These are phyloP conservation scores for Pythium biforme DNA, from an alignment of 352 stramenopile species.

Conservation along the genomic window DNA sequence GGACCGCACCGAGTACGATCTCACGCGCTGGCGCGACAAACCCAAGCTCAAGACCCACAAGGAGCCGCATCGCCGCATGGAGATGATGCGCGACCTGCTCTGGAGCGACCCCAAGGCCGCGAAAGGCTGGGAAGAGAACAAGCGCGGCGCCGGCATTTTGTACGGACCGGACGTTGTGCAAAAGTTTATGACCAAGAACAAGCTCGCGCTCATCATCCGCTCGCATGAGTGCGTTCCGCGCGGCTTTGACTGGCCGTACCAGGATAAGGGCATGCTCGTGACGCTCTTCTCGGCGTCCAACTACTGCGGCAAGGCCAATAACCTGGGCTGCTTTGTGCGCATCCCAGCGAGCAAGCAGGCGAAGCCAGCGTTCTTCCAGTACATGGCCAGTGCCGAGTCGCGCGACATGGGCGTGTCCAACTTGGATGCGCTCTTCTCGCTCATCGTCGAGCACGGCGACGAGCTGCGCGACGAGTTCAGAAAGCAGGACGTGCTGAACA, in stretches of 20 bases:
- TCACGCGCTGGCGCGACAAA: conserved; percentile 70
- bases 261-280: conserved; percentile 82
- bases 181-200: conserved; percentile 88
- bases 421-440: conserved; percentile 79
- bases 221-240: conserved; percentile 83
- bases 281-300: conserved; percentile 88
- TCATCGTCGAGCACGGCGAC: conserved; percentile 75
- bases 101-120: conserved; percentile 76
- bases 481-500: conserved; percentile 42
- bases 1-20: conserved; percentile 66
- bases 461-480: conserved; percentile 67
- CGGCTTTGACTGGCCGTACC: conserved; percentile 80
- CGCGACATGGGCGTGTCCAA: conserved; percentile 82
- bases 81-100: conserved; percentile 75
- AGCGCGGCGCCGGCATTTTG: conserved; percentile 71
- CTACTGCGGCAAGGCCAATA: conserved; percentile 85
- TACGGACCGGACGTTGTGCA: conserved; percentile 79
- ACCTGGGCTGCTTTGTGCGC: conserved; percentile 84
- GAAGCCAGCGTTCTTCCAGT: conserved; percentile 87
- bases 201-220: conserved; percentile 74
- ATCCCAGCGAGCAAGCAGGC: conserved; percentile 60
- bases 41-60: conserved; percentile 47
- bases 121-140: conserved; percentile 79
- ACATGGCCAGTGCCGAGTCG: conserved; percentile 80
- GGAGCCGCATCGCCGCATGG: conserved; percentile 59